Evolutionary conservation across 192 early-diverging fungal genomes (phyloP).

Genomic region (Spizellomyces punctatus): DNA sequence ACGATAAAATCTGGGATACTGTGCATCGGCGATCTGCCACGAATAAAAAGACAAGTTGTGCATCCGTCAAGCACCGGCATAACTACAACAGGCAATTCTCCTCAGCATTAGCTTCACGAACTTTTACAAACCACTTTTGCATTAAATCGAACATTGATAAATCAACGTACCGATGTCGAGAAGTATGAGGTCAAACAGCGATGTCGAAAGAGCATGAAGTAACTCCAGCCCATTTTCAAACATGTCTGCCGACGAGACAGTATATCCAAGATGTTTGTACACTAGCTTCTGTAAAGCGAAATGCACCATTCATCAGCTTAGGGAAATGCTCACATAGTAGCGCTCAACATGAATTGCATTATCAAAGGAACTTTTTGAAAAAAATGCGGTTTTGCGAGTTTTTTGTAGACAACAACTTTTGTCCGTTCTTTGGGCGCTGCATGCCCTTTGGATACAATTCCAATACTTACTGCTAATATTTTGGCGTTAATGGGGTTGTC

Average conservation of each 20-base stretch:
- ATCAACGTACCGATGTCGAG: slow-evolving; percentile 6
- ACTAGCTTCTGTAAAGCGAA: slow-evolving; percentile 2
- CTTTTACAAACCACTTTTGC: background rate
- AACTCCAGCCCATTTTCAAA: slow-evolving; percentile 16
- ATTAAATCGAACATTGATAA: too few relatives aligned
- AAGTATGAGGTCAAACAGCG: slow-evolving; percentile 10
- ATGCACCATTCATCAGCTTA: too few relatives aligned
- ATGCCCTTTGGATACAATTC: background rate
- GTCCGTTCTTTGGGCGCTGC: too few relatives aligned
- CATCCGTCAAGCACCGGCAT: slow-evolving; percentile 13
- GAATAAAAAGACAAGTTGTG: background rate
- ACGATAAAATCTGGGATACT: background rate
- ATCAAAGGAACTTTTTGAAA: too few relatives aligned
- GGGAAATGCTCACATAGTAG: too few relatives aligned
- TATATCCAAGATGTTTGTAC: slow-evolving; percentile 1
- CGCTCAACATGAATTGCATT: too few relatives aligned
- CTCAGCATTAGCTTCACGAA: background rate
- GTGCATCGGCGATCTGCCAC: background rate
- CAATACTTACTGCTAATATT: background rate
- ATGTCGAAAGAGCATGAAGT: background rate
- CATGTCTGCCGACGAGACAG: background rate
- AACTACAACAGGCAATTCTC: background rate
- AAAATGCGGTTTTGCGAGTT: too few relatives aligned
- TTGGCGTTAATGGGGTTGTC: slow-evolving; percentile 9
- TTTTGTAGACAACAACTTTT: too few relatives aligned